Base-by-base conservation (phyloP, 306 rosid genomes). In the Vigna nakashimae region DNA sequence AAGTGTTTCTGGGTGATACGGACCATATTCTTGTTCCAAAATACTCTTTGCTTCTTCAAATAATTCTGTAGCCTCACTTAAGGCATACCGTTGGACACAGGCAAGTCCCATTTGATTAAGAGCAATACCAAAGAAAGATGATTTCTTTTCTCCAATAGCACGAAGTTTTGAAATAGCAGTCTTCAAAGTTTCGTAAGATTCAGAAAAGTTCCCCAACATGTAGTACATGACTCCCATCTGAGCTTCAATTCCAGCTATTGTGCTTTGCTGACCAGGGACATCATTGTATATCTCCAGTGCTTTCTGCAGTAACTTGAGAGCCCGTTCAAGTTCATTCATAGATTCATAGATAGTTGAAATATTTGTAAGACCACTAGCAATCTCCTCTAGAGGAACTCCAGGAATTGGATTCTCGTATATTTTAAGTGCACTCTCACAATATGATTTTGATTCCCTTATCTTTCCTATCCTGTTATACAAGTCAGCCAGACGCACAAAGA, bases 81-180 rank as follows among this genome's bases (percentile, higher is more conserved):
- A 77, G 11, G 96, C 87, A 38, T 81, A 89, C 6, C 84, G 82
- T 82, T 96, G 99, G 40, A 96, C 98, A 65, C 98, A 96, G 43
- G 92, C 87, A 65, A 96, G 98, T 65, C 99, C 99, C 91, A 92
- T 85, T 83, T 96, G 99, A 74, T 96, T 96, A 48, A 96, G 99
- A 52, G 91, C 99, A 83, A 96, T 83, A 7, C 97, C 99, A 13
- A 91, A 88, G 79, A 92, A 92, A 79, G 99, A 93, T 20, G 97
- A 90, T 88, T 86, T 96, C 88, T 89, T 96, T 83, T 91, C 99
- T 40, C 98, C 98, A 51, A 84, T 86, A 14, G 89, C 88, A 26
- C 99, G 93, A 45, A 96, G 96, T 78, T 96, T 96, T 26, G 90
- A 58, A 70, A 87, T 84, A 6, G 97, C 97, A 50, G 48, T 86